Evolutionary conservation across 1,284 basidiomycete genomes (phyloP), one percentile per base, ranked within the genome.

Genomic region (Malassezia globosa): DNA sequence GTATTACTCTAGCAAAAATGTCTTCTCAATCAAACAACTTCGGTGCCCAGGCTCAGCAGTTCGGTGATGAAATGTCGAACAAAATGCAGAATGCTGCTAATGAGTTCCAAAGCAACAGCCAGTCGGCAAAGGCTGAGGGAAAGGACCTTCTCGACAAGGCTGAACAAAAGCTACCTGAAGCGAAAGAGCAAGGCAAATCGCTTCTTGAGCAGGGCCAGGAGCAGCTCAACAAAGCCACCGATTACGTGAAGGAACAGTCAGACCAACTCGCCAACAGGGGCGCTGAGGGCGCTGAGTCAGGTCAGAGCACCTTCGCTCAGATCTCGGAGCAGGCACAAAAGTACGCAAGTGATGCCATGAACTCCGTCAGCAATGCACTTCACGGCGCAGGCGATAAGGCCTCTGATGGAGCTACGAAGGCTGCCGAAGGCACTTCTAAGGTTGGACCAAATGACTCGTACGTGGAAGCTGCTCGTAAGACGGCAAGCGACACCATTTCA

Each of bases 311-410:
- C 21, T 16, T 45, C n/a, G 16, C 23, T 13, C 36, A 40, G 3
- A 7, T 46, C n/a, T 22, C 29, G 25, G 43, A 51, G 24, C 24
- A 45, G 25, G 49, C 49, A 14, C 49, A 45, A 34, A 22, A 51
- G 37, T 46, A 51, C 25, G 49, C 49, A 24, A 37, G 38, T 22
- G 42, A 52, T 16, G 45, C 50, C 8, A 7, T 47, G 8, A 16
- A 46, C 39, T 42, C 31, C n/a, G 45, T 45, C 5, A 52, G 45
- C 44, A 37, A 31, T 11, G n/a, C 33, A n/a, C 34, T 47, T 18
- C n/a, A 46, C 26, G n/a, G 34, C 25, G 44, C 26, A n/a, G 21
- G 50, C 16, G 50, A 40, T 38, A 47, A 34, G 27, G 43, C 36
- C 23, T 6, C 37, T 18, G 18, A 13, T 18, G 8, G 8, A 18